Evolutionary conservation across 768 basidiomycete genomes (phyloP).

Genomic region (Pseudohyphozyma bogoriensis): DNA sequence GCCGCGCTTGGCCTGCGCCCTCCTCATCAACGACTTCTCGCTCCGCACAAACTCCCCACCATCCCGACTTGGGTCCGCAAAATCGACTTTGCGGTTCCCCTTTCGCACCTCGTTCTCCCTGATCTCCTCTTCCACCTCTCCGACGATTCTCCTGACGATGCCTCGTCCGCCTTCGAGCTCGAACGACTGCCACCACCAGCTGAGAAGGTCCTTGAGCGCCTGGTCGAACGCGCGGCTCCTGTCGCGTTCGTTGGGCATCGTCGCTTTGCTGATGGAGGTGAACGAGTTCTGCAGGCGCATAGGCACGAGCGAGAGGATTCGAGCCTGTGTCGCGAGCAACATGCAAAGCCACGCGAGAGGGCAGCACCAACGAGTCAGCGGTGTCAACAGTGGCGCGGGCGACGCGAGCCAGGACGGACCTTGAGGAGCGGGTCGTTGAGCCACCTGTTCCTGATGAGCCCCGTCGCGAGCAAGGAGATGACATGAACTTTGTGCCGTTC

Average conservation of each 20-base stretch:
- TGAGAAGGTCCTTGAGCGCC: conserved; percentile 58
- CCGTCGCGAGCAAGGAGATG: conserved; percentile 64
- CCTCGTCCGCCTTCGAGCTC: conserved; percentile 42
- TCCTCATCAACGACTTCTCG: not conserved
- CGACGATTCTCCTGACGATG: conserved; percentile 7
- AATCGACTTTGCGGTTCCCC: not conserved
- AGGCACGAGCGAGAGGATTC: conserved; percentile 77
- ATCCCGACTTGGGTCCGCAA: not conserved
- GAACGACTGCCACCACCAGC: conserved; percentile 75
- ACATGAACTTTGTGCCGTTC: conserved; percentile 86
- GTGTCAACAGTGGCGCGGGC: too few relatives aligned
- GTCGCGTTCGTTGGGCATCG: conserved; percentile 64
- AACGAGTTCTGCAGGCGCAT: conserved; percentile 70
- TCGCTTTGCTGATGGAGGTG: conserved; percentile 65
- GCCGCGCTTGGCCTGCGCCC: conserved; percentile 44
- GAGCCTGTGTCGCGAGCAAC: conserved; percentile 60
- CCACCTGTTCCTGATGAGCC: conserved; percentile 67
- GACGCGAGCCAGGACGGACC: too few relatives aligned
- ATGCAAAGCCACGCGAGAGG: too few relatives aligned
- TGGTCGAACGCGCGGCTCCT: conserved; percentile 82
- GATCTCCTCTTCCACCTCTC: conserved; percentile 14
- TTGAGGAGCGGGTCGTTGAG: conserved; percentile 72
- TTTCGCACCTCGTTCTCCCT: not conserved
- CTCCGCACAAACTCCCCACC: not conserved
- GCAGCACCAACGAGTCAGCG: too few relatives aligned